Percentiles rank a stretch among this genome's conserved stretches.
These are phyloP conservation scores for Leccinellum albellum DNA, from an alignment of 768 basidiomycete genomes.

Conservation along the genomic window DNA sequence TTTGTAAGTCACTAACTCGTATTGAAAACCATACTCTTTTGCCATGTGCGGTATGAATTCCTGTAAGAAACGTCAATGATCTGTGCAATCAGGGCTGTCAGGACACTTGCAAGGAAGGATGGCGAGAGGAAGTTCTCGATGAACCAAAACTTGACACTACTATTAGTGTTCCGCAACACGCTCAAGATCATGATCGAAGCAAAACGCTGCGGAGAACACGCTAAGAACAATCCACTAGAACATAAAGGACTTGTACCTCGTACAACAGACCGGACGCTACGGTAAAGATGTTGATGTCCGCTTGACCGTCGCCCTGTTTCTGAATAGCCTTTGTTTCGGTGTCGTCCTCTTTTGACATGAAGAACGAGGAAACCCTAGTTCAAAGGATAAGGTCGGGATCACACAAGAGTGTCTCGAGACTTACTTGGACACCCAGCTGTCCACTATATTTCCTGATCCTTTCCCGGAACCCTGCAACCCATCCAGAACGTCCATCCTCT, in stretches of 20 bases:
- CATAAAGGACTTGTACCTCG: slow-evolving; percentile 55
- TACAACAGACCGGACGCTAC: slow-evolving; percentile 96
- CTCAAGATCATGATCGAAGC: slow-evolving; percentile 98
- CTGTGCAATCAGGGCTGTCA: background rate
- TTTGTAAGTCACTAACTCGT: slow-evolving; percentile 97
- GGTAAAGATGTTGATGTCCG: slow-evolving; percentile 98
- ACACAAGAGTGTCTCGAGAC: slow-evolving; percentile 11
- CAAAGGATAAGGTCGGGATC: slow-evolving; percentile 1
- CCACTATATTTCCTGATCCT: slow-evolving; percentile 40
- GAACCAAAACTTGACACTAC: slow-evolving; percentile 99
- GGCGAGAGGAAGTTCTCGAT: slow-evolving; percentile 99
- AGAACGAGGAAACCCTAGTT: slow-evolving; percentile 44
- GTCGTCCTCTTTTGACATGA: slow-evolving; percentile 31
- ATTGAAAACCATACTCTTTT: slow-evolving; percentile 87
- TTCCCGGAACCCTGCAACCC: slow-evolving; percentile 35
- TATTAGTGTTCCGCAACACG: slow-evolving; percentile 90
- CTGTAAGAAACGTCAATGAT: slow-evolving; percentile 35
- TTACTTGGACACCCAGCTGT: slow-evolving; percentile 50
- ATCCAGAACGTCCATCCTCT: slow-evolving; percentile 73
- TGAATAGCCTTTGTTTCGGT: slow-evolving; percentile 12
- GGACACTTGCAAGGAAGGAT: slow-evolving; percentile 74
- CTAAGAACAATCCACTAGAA: background rate
- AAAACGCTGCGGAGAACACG: slow-evolving; percentile 62
- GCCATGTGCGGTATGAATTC: slow-evolving; percentile 95
- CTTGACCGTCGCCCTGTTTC: slow-evolving; percentile 45